Percentiles rank a stretch among this genome's conserved stretches.
Conservation (phyloP, 768 basidiomycete species). For the Porphyrellus cyaneotinctus region DNA sequence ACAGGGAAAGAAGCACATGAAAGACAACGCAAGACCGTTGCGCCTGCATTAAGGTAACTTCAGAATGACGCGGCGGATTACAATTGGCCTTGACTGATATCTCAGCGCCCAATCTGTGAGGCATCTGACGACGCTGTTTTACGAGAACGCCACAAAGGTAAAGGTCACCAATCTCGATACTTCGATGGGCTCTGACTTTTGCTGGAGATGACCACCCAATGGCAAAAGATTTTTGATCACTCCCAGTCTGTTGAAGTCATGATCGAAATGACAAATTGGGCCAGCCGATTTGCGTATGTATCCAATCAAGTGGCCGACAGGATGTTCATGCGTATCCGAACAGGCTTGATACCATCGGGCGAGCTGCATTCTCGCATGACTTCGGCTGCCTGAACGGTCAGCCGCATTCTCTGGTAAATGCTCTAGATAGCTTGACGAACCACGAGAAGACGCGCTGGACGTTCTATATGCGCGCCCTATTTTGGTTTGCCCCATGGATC, state of each 20-base stretch:
- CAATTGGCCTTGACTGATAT: background rate
- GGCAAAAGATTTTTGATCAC: constrained; percentile 44
- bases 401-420: constrained; percentile 45
- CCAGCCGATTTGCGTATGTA: constrained; percentile 56
- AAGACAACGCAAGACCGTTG: constrained; percentile 47
- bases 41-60: constrained; percentile 53
- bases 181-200: constrained; percentile 3
- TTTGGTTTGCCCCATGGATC: constrained; percentile 57
- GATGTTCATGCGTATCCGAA: background rate
- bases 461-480: constrained; percentile 62
- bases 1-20: constrained; percentile 56
- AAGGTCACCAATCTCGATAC: background rate
- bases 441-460: constrained; percentile 53
- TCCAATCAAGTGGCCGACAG: background rate
- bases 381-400: constrained; percentile 52
- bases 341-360: constrained; percentile 56
- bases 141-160: constrained; percentile 50
- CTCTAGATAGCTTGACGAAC: constrained; percentile 59
- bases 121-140: constrained; percentile 47
- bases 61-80: background rate
- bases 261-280: constrained; percentile 57
- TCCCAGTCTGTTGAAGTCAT: constrained; percentile 37
- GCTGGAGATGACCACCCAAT: constrained; percentile 43
- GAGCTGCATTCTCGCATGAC: constrained; percentile 62
- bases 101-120: constrained; percentile 51